A percentile compares a stretch with the other conserved stretches of the same genome.
Evolutionary conservation across 768 basidiomycete genomes (phyloP).

Genomic region (Boletellus emodensis): DNA sequence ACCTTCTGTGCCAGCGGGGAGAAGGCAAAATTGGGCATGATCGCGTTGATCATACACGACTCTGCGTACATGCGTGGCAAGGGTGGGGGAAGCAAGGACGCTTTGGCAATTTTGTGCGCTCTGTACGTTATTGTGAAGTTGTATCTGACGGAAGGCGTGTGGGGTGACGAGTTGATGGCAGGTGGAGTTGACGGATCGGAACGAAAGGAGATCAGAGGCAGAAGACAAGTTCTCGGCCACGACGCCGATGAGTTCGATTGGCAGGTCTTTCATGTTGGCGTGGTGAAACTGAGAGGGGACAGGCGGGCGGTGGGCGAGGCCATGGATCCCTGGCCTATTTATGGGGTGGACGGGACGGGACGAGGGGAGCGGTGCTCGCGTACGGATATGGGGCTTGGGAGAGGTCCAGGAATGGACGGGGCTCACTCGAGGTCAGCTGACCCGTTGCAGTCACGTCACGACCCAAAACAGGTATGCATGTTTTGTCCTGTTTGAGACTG

Average conservation of each 20-base stretch:
- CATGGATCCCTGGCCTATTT: not conserved
- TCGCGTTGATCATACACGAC: slow-evolving; percentile 30
- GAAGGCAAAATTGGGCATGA: slow-evolving; percentile 21
- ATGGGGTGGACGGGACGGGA: not conserved
- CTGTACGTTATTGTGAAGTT: slow-evolving; percentile 23
- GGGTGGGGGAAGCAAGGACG: slow-evolving; percentile 20
- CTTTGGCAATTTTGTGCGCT: slow-evolving; percentile 24
- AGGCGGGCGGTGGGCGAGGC: not conserved
- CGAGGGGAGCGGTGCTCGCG: too few relatives aligned
- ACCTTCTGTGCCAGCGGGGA: slow-evolving; percentile 15
- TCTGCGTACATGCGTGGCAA: slow-evolving; percentile 24
- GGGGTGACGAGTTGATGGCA: slow-evolving; percentile 27
- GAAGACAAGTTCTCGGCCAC: slow-evolving; percentile 23
- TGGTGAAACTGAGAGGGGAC: too few relatives aligned
- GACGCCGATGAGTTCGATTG: slow-evolving; percentile 26
- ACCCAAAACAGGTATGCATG: too few relatives aligned
- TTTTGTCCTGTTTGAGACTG: too few relatives aligned
- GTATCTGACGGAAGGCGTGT: slow-evolving; percentile 19
- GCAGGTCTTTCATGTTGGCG: slow-evolving; percentile 21
- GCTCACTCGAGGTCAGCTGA: too few relatives aligned
- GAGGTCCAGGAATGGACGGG: too few relatives aligned
- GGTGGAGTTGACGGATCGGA: slow-evolving; percentile 25
- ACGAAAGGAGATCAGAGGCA: slow-evolving; percentile 25
- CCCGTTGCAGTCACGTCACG: too few relatives aligned
- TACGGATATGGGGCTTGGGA: too few relatives aligned